Base-by-base conservation (phyloP, 2,329 filamentous ascomycete genomes). In the Juglanconis sp. region DNA sequence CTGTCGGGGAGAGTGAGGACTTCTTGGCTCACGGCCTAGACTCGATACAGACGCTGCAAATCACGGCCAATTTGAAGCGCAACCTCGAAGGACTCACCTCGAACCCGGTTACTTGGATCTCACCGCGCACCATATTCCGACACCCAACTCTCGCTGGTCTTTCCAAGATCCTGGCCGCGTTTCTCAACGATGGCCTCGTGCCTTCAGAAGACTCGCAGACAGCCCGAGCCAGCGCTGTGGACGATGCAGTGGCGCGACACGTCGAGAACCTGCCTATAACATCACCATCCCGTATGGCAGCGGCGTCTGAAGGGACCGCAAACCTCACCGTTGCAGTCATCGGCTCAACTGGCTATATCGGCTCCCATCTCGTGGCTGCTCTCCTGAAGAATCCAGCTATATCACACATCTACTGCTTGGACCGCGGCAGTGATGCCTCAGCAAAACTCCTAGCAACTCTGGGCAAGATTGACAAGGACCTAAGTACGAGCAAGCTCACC, bases 21-120 rank as follows among this genome's bases (percentile, higher is more conserved):
- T 62, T 66, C 46, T 65, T 50, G 34, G 31, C 49, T 3, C 35
- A 66, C 40, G 63, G 65, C n/a, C 38, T 65, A 5, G 64, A 67
- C 49, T 66, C 63, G 1, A 31, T 64, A 2, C 63, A 66, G 32
- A 64, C 56, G 2, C 8, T 66, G 8, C 53, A 63, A 10, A 63
- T 65, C 13, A 40, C 46, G 11, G 35, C 57, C 10, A 60, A 49
- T 30, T 31, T 64, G 32, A 64, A 60, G 30, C 62, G 53, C 13
- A 64, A 54, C 30, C 60, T 68, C 1, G n/a, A 50, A 17, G 17
- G 5, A 3, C 56, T 56, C 4, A 38, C 66, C 4, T 40, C 49
- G 9, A 11, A 7, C 6, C 31, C 49, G 6, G 40, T 53, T 5
- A 15, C 49, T 11, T 58, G 56, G 56, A 53, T 58, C 3, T 3